phyloP scores from a whole-genome alignment of 306 rosid genomes.

The Alnus rubra region DNA sequence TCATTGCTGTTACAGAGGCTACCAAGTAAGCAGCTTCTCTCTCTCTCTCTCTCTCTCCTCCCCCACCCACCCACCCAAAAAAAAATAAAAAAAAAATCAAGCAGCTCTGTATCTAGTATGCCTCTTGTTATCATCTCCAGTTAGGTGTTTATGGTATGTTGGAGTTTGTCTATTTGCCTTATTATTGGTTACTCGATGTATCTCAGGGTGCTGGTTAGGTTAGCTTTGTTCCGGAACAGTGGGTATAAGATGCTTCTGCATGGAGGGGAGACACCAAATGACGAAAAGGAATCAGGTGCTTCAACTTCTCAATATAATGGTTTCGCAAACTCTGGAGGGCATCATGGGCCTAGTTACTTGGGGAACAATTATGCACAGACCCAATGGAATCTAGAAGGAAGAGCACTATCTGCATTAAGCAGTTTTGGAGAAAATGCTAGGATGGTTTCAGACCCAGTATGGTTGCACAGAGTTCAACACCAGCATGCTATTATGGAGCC shows the following conservation, averaged over 20 bases:
- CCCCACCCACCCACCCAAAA: not conserved
- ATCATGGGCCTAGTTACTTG: constrained; percentile 39
- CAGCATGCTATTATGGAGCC: constrained; percentile 63
- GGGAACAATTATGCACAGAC: constrained; percentile 41
- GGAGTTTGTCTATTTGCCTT: constrained; percentile 22
- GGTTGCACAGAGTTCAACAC: constrained; percentile 60
- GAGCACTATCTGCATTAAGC: constrained; percentile 81
- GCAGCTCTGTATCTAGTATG: not conserved
- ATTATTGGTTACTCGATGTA: constrained; percentile 25
- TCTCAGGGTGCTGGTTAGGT: constrained; percentile 78
- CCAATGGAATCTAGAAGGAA: constrained; percentile 75
- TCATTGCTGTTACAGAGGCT: constrained; percentile 85
- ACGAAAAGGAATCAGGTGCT: constrained; percentile 32
- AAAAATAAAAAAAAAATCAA: not conserved
- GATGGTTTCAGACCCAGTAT: constrained; percentile 53
- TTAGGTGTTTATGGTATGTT: constrained; percentile 10
- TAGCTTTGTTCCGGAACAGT: constrained; percentile 77
- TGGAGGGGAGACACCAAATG: constrained; percentile 80
- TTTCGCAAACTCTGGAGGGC: constrained; percentile 35
- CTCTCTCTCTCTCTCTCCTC: too few species aligned
- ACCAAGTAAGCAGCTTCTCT: constrained; percentile 59
- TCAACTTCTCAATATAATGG: constrained; percentile 43
- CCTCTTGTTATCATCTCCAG: constrained; percentile 23
- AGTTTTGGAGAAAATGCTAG: constrained; percentile 81
- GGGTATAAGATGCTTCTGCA: constrained; percentile 86